Evolutionary conservation across 108 stramenopile species (phyloP), one percentile per base, ranked within the genome.

Genomic region (Cyclotella cryptica): DNA sequence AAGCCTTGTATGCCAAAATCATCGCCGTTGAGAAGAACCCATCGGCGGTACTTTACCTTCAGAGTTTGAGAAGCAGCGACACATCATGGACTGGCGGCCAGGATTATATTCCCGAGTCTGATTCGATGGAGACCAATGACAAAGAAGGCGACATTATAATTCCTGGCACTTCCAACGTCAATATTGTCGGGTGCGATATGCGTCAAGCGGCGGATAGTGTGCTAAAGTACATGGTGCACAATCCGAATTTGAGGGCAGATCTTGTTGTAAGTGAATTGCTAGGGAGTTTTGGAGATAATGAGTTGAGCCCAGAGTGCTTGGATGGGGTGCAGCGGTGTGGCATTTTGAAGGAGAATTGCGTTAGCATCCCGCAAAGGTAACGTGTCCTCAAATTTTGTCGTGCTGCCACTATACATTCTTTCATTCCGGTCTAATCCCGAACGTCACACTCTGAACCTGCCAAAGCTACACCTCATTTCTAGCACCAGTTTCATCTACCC

Each of bases 231-330:
- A 78, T 88, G 76, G 71, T 66, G 4, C 55, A 53, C 17, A 63
- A 77, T 59, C 73, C 62, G 17, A 78, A 39, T 14, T 18, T 11
- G 9, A 74, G 69, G 73, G 93, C 93, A 26, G 98, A 98, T 77
- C 89, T 98, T 47, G 78, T 99, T n/a, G 98, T 99, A 15, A 92
- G 90, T 45, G 99, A 99, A 84, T 85, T 99, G 11, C 78, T 99
- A 19, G 99, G 98, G 10, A 93, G 92, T 22, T 99, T 97, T 86
- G 99, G 98, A 3, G 98, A 98, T 85, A 99, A 99, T 80, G 98
- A 99, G 78, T 87, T 99, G 54, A 94, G 95, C 28, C 99, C 99
- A 7, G 99, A 99, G 77, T 99, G 99, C 84, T 75, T 99, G 68
- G 97, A 98, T 74, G 96, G 95, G 9, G 88, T 97, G 0, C 91